These are phyloP conservation scores for Trichophyton rubrum DNA, from an alignment of 2,329 filamentous ascomycete species.

Conservation along the genomic window DNA sequence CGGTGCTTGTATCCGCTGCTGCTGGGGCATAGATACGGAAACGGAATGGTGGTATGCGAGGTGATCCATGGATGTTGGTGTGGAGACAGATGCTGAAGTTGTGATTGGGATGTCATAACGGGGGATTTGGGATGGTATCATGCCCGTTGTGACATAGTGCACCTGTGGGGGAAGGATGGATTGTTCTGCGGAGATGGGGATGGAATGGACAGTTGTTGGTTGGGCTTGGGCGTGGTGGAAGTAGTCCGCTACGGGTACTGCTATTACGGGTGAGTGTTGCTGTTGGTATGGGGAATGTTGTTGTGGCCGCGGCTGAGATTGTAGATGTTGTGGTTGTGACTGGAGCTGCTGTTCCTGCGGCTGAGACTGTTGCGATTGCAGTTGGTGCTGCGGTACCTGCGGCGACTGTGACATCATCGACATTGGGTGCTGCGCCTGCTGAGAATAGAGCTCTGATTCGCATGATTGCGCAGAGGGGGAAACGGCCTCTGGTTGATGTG, in stretches of 20 bases:
- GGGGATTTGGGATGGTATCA: conserved; percentile 11
- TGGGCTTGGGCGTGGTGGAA: conserved; percentile 11
- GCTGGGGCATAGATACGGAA: background rate
- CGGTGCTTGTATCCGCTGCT: background rate
- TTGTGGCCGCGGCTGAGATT: background rate
- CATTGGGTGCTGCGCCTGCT: conserved; percentile 6
- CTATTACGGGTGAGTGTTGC: conserved; percentile 4
- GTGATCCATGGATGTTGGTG: conserved; percentile 6
- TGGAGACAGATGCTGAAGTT: background rate
- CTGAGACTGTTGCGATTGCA: background rate
- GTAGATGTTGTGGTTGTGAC: conserved; percentile 2
- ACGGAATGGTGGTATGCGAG: conserved; percentile 6
- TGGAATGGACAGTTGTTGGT: conserved; percentile 8
- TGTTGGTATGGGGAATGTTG: conserved; percentile 3
- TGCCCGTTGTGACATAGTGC: conserved; percentile 8
- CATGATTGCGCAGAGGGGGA: conserved; percentile 6
- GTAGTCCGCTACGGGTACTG: background rate
- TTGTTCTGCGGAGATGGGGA: conserved; percentile 8
- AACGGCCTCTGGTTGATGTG: conserved; percentile 13
- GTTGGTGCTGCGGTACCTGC: background rate
- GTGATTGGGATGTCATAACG: conserved; percentile 9
- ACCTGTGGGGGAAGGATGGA: conserved; percentile 8
- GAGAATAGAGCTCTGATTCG: conserved; percentile 10
- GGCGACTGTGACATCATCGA: conserved; percentile 1
- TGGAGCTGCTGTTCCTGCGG: conserved; percentile 4